These are phyloP conservation scores for Emydomyces testavorans DNA, from an alignment of 2,329 filamentous ascomycete species.

Conservation along the genomic window DNA sequence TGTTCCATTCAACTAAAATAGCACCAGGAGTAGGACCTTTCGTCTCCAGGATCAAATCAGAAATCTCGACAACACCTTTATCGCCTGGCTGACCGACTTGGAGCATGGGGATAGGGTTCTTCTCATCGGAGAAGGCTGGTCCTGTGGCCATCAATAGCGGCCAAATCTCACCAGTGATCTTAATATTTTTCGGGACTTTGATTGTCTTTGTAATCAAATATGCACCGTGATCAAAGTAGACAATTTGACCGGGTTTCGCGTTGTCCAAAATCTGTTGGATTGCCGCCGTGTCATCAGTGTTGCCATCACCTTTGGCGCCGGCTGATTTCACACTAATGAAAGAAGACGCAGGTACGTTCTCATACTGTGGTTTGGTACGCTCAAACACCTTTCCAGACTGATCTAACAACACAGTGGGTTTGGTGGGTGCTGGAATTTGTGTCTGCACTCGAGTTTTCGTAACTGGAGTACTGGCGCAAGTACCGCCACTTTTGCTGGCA, in stretches of 20 bases:
- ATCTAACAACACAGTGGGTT: slow-evolving; percentile 56
- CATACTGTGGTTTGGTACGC: slow-evolving; percentile 82
- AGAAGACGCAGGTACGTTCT: slow-evolving; percentile 49
- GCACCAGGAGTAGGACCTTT: slow-evolving; percentile 73
- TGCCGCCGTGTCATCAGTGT: slow-evolving; percentile 72
- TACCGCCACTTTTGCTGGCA: slow-evolving; percentile 2
- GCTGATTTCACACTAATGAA: slow-evolving; percentile 75
- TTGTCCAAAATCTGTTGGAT: slow-evolving; percentile 68
- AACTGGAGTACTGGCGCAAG: slow-evolving; percentile 24
- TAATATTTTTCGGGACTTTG: slow-evolving; percentile 58
- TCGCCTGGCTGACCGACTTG: slow-evolving; percentile 71
- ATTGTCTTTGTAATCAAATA: slow-evolving; percentile 52
- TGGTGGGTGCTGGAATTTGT: slow-evolving; percentile 44
- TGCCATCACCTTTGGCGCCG: slow-evolving; percentile 79
- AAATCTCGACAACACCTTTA: slow-evolving; percentile 71
- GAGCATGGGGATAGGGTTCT: slow-evolving; percentile 71
- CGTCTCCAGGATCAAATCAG: slow-evolving; percentile 75
- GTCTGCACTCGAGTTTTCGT: slow-evolving; percentile 46
- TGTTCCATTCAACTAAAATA: slow-evolving; percentile 85
- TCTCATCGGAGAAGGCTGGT: slow-evolving; percentile 57
- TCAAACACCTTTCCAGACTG: slow-evolving; percentile 60
- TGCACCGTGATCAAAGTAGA: slow-evolving; percentile 54
- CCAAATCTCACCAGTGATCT: slow-evolving; percentile 86
- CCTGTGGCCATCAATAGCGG: slow-evolving; percentile 78
- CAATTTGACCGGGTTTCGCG: slow-evolving; percentile 45